Base-by-base conservation (phyloP, 1,284 basidiomycete species). In the Irpex lacteus region DNA sequence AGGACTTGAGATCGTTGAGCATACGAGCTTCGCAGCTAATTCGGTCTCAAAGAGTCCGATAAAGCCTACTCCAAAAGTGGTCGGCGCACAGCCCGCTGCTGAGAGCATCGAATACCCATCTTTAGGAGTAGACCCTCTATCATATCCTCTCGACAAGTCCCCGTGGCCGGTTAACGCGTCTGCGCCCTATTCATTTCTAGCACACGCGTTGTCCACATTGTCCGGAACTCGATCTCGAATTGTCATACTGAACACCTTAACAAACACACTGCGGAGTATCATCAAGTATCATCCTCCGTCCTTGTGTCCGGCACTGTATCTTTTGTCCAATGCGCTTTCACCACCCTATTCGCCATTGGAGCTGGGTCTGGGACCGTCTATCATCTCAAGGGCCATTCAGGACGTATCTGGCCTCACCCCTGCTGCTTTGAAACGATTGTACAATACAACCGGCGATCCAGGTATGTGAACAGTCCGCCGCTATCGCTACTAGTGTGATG, bases 281-380 rank as follows among this genome's bases (percentile, higher is more conserved):
- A 81, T 89, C 63, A 75, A 78, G 40, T 85, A 89, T 66, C 88
- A 95, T 70, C 85, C 91, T 0, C 66, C 80, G 8, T 91, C 92
- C 54, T 82, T 98, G 54, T 77, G 92, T 52, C 85, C 92, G 11
- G 82, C 92, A n/a, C 80, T 97, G n/a, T 98, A 97, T 76, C 86
- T 98, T 32, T 81, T 96, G 49, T 94, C 93, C 32, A 98, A 96
- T 75, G 87, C 92, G 40, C 84, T 98, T 40, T 86, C 88, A 0
- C 94, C 95, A 15, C 84, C 90, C 0, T 95, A 94, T 76, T 80
- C 85, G 49, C 79, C 88, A 8, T 77, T 90, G 62, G 93, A 95
- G 73, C 83, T 95, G 26, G 92, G 91, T 32, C 80, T 95, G 38
- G 93, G 93, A 2, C 81, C 83, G 8, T 90, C 92, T 57, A 84